These are phyloP conservation scores for Cicer judaicum DNA, from an alignment of 306 rosid species.

Conservation along the genomic window DNA sequence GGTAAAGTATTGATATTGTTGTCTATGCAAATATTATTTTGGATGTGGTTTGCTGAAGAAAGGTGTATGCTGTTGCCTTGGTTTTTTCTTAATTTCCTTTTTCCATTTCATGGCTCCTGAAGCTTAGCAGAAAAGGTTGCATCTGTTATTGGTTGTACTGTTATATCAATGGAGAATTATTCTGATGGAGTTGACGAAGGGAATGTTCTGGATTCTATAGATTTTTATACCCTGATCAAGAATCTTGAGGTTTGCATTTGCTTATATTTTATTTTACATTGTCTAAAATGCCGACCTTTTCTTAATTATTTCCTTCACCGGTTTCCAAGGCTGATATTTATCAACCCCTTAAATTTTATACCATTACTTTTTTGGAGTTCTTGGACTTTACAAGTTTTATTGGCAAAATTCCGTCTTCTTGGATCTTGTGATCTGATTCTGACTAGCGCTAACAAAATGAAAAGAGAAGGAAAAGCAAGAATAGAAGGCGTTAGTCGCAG, in stretches of 20 bases:
- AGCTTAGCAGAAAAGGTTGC: conserved; percentile 99
- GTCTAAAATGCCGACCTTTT: conserved; percentile 32
- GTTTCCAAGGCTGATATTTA: conserved; percentile 25
- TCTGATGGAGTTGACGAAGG: conserved; percentile 86
- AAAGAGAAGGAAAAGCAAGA: conserved; percentile 18
- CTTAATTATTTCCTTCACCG: neutral
- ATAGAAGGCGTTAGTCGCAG: neutral
- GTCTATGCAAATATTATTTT: conserved; percentile 30
- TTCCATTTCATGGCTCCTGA: conserved; percentile 55
- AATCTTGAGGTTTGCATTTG: conserved; percentile 88
- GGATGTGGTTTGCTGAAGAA: conserved; percentile 22
- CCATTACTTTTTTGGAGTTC: conserved; percentile 34
- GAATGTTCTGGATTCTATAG: conserved; percentile 76
- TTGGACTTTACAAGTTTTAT: conserved; percentile 32
- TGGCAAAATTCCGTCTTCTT: conserved; percentile 24
- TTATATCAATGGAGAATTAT: conserved; percentile 96
- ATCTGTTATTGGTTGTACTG: conserved; percentile 92
- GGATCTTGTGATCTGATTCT: conserved; percentile 25
- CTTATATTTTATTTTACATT: conserved; percentile 42
- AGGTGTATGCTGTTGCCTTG: conserved; percentile 40
- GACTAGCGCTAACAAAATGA: neutral
- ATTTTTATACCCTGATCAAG: conserved; percentile 74
- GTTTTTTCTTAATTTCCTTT: conserved; percentile 41
- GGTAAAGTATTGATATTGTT: conserved; percentile 71
- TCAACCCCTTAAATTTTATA: conserved; percentile 30